Evolutionary conservation across 305 asterid species (phyloP), one percentile per base, ranked within the genome.

Genomic region (Stenogyne calaminthoides): DNA sequence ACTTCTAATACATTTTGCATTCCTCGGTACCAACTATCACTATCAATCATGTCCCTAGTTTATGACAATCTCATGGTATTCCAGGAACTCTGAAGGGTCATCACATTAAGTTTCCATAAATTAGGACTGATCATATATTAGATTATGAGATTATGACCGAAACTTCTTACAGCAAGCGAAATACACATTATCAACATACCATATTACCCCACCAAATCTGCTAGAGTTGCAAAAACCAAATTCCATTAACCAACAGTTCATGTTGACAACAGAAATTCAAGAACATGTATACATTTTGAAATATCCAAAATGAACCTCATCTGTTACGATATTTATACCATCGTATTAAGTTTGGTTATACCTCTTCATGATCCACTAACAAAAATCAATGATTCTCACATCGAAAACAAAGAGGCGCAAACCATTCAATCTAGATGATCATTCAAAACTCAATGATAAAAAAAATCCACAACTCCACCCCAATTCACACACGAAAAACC

Each of bases 371-470:
- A 7, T 51, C 27, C 22, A 51, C 20, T 2, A 16, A 55, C 3
- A 20, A 22, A n/a, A 29, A 44, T 16, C 12, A 44, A 9, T 18
- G 51, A 72, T n/a, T 9, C 10, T 25, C n/a, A 18, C 51, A 19
- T 11, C 16, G n/a, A 18, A 52, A 69, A 15, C 70, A 54, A 76
- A 39, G 18, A 25, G 58, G 42, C 3, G 27, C 68, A 32, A 22
- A 22, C 39, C 51, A 69, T 52, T 77, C 29, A 55, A 27, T 40
- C 39, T 40, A 77, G 36, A 10, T 7, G 42, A 68, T 67, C 52
- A 7, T 32, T 3, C 69, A 67, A 46, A 67, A 36, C 55, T 67
- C 44, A 67, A 72, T 49, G 58, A 11, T 29, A 1, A 65, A 20
- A 32, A 9, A 12, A 54, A 49, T 46, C n/a, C 39, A 67, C n/a